phyloP scores from a whole-genome alignment of 495 filamentous ascomycete genomes.

The Aspergillus olivimuriae region DNA sequence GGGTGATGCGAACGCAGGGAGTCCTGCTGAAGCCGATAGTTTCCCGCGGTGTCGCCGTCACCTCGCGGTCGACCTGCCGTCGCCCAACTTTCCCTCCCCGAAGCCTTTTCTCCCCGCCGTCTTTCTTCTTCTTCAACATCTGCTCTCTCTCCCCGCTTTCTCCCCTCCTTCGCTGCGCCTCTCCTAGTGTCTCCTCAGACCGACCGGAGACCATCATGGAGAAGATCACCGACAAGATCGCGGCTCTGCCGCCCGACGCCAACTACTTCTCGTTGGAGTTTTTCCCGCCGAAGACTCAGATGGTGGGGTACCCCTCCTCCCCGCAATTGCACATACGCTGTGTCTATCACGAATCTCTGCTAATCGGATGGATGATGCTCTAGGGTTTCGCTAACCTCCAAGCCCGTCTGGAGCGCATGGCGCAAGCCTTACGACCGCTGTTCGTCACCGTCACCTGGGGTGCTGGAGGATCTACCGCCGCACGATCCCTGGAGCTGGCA shows the following conservation, averaged over 20 bases:
- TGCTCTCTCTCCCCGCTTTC: background rate
- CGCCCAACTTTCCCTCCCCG: too few relatives aligned
- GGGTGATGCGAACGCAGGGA: too few relatives aligned
- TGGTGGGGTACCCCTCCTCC: slow-evolving; percentile 50
- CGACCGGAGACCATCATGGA: too few relatives aligned
- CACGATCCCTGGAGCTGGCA: slow-evolving; percentile 86
- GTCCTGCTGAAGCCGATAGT: too few relatives aligned
- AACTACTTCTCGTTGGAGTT: slow-evolving; percentile 97
- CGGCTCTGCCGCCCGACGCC: slow-evolving; percentile 71
- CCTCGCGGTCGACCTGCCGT: slow-evolving; percentile 1
- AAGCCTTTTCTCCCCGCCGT: too few relatives aligned
- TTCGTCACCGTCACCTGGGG: slow-evolving; percentile 99
- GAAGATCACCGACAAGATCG: slow-evolving; percentile 95
- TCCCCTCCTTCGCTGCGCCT: background rate
- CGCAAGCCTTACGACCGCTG: slow-evolving; percentile 77
- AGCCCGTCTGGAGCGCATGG: slow-evolving; percentile 91
- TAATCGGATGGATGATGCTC: slow-evolving; percentile 7
- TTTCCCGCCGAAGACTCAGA: slow-evolving; percentile 93
- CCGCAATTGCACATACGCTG: too few relatives aligned
- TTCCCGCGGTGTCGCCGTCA: too few relatives aligned
- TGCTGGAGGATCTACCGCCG: slow-evolving; percentile 84
- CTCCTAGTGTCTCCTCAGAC: too few relatives aligned
- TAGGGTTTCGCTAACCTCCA: slow-evolving; percentile 87
- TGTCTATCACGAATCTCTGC: background rate
- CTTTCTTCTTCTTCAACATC: background rate